Evolutionary conservation across 306 rosid genomes (phyloP).

Genomic region (Malus sieversii): DNA sequence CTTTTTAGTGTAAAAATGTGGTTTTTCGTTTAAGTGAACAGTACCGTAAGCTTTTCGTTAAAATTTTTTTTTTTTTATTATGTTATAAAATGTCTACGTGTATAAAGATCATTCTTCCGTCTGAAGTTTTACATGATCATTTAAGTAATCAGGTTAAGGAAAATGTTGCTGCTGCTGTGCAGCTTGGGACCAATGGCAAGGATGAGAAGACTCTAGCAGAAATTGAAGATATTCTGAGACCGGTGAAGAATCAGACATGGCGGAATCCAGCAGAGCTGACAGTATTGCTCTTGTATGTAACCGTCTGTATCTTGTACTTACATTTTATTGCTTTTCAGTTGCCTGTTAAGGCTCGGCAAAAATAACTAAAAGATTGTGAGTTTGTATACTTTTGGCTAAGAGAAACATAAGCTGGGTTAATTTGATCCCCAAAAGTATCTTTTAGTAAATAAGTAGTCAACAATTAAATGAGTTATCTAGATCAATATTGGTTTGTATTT

Average conservation of each 20-base stretch:
- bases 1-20: too few species aligned
- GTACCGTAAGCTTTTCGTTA: too few species aligned
- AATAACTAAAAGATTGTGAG: background rate
- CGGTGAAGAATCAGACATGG: constrained; percentile 87
- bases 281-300: constrained; percentile 11
- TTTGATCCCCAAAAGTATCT: background rate
- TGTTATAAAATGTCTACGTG: background rate
- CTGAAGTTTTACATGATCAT: background rate
- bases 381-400: background rate
- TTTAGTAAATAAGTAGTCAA: background rate
- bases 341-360: background rate
- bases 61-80: background rate
- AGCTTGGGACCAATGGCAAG: constrained; percentile 50
- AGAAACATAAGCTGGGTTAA: background rate
- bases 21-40: too few species aligned
- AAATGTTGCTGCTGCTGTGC: constrained; percentile 78
- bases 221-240: constrained; percentile 65
- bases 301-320: background rate
- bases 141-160: constrained; percentile 49
- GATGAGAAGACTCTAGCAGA: constrained; percentile 55
- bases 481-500: background rate
- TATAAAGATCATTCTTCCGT: background rate
- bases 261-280: constrained; percentile 66
- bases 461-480: background rate
- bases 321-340: background rate